Evolutionary conservation across 768 basidiomycete species (phyloP), one percentile per base, ranked within the genome.

Genomic region (Butyriboletus loyo): DNA sequence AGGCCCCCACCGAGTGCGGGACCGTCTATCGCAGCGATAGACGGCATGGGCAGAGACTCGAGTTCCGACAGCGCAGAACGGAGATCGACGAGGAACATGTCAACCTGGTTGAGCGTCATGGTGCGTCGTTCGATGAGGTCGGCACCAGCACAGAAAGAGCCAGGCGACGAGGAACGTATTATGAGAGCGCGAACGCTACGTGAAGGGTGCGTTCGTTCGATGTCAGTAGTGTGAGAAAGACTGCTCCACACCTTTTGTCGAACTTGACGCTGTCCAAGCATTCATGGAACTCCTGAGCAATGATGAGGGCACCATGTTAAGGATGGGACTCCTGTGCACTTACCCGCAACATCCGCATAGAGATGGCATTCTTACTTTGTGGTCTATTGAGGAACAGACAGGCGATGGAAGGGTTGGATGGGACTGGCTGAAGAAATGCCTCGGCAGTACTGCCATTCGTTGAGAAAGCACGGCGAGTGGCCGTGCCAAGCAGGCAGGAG

Each of bases 1-100:
- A 94, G 77, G 2, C 94, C 94, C n/a, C 94, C 94, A 10, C 94
- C 94, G 0, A 98, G 77, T 9, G 94, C 94, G 19, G 90, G 91
- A 0, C 94, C 94, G 65, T 97, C 94, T 37, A 98, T 89, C 5
- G 93, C 92, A 32, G 89, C 89, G 50, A 97, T 89, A 15, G 92
- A 95, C 4, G 94, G 94, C 74, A 95, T 81, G 6, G 88, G 87
- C 31, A 96, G 73, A 36, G 77, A 75, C 71, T 94, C 92, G n/a
- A 98, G 79, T 61, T 81, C 81, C 27, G 79, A 77, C 36, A 98
- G 70, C 9, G 89, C 80, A 35, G 75, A 73, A 27, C 94, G 82
- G 22, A 97, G 75, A 59, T 87, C 84, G 44, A 76, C 71, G 41
- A 97, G 85, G 72, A 96, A 97, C 61, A 77, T 81, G 62, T 81